Conservation (phyloP, 352 stramenopile species). For the Globisporangium apiculatum region DNA sequence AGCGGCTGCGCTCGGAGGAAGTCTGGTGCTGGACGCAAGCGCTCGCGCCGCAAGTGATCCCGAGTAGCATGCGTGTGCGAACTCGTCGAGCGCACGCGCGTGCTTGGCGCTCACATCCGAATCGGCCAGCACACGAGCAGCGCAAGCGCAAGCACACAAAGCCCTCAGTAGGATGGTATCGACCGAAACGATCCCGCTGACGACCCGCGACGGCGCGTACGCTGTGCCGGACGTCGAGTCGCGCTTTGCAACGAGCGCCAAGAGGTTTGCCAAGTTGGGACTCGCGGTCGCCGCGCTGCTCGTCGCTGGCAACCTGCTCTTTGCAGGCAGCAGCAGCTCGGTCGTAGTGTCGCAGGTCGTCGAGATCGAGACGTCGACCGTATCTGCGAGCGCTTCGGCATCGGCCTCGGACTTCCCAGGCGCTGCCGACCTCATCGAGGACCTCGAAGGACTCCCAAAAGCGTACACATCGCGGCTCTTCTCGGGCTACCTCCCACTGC, state of each 20-base stretch:
- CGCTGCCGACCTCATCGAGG: constrained; percentile 26
- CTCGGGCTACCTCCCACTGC: constrained; percentile 47
- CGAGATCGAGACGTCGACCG: background rate
- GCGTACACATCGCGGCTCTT: constrained; percentile 45
- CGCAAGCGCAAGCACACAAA: too few relatives aligned
- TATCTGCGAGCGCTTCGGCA: background rate
- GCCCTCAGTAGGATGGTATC: too few relatives aligned
- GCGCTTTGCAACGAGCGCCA: constrained; percentile 4
- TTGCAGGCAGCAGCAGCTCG: background rate
- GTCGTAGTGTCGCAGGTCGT: background rate
- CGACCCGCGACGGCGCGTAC: constrained; percentile 7
- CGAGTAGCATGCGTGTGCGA: too few relatives aligned
- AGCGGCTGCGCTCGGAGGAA: too few relatives aligned
- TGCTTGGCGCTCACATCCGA: background rate
- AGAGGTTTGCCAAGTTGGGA: constrained; percentile 9
- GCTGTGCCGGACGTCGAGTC: constrained; percentile 10
- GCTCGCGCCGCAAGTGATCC: too few relatives aligned
- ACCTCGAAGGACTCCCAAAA: constrained; percentile 26
- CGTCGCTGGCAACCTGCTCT: constrained; percentile 9
- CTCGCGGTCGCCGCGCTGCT: constrained; percentile 3
- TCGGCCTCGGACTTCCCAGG: constrained; percentile 22
- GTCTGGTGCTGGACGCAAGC: too few relatives aligned
- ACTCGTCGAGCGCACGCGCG: too few relatives aligned
- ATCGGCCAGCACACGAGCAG: constrained; percentile 1
- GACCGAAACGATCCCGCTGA: constrained; percentile 5